Base-by-base conservation (phyloP, 164 flowering plant genomes). In the Piper longum region DNA sequence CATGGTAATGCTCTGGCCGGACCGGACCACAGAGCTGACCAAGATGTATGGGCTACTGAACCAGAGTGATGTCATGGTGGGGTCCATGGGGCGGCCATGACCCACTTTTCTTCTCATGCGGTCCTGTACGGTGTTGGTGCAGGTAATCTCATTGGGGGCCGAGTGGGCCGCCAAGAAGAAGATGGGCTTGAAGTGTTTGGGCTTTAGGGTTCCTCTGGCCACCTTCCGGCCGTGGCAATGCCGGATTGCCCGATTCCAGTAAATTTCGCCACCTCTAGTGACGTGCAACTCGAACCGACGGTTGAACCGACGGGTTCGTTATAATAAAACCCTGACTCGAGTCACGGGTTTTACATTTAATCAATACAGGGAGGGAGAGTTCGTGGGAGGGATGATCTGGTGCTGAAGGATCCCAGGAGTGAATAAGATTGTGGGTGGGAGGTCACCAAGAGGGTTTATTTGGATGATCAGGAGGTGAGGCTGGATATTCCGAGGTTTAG, bases 1-100 rank as follows among this genome's bases (percentile, higher is more conserved):
- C 36, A 96, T 92, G 0, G 54, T 80, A 56, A 78, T 92, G 12
- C 57, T 89, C 76, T 80, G 76, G 71, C 96, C 98, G 39, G 70
- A 69, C 3, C 69, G 62, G 41, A 79, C 80, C 1, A 76, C 86
- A 1, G 96, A 92, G 72, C 64, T 92, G 61, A 95, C 96, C 7
- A 92, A 73, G 73, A 79, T 81, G 13, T 92, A 87, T 54, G 60
- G 83, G 18, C 81, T 39, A 5, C 80, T 92, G 9, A 92, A 89
- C 64, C 72, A 84, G 17, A 83, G 96, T 57, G 85, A 89, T 65
- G 88, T 71, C 4, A 79, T 92, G 96, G 43, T 92, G 16, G 98
- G 36, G 96, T 89, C 26, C 98, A 92, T 68, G 96, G 96, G 13
- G 98, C 98, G 6, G 95, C 98, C 61, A 86, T 92, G 98, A 89